Evolutionary conservation across 2,329 filamentous ascomycete species (phyloP), one percentile per base, ranked within the genome.

Genomic region (Aureobasidium sp.): DNA sequence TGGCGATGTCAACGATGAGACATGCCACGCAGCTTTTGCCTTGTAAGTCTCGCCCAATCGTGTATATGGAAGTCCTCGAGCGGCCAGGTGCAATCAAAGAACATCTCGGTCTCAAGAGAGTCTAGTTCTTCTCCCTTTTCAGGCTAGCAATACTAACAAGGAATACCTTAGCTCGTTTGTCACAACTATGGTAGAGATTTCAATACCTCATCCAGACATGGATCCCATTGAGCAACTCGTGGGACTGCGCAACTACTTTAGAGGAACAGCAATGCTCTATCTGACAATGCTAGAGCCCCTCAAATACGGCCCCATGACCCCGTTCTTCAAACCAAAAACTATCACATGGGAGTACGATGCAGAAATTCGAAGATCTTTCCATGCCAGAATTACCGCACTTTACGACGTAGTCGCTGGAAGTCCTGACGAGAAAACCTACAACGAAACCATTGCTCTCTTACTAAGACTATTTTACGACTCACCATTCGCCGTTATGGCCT

Each of bases 21-120:
- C 36, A 11, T 60, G 57, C 6, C 57, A 60, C 21, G 57, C 57
- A 25, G 57, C 57, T 3, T 60, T 60, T n/a, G 57, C 47, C 5
- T 60, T 60, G 45, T 60, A 34, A 60, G 47, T 60, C 2, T 16
- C 5, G 4, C 27, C 29, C 3, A 6, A 3, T 14, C 4, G 7
- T 21, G 9, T 2, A 32, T n/a, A 1, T 8, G 9, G 6, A 2
- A 30, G 44, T 3, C 4, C 44, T 14, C 11, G 8, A 44, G 21
- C 41, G 3, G 7, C 5, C 27, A n/a, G 13, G 16, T 29, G 13
- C 13, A 9, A 2, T 4, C 10, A 14, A 30, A 29, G 13, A 9
- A 30, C 44, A n/a, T 10, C 3, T n/a, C 27, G 11, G 34, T 14
- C 13, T 14, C 34, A 3, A 37, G 11, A 3, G 34, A 14, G 13